Evolutionary conservation across 164 flowering plant species (phyloP).

Genomic region (Liriodendron chinense): DNA sequence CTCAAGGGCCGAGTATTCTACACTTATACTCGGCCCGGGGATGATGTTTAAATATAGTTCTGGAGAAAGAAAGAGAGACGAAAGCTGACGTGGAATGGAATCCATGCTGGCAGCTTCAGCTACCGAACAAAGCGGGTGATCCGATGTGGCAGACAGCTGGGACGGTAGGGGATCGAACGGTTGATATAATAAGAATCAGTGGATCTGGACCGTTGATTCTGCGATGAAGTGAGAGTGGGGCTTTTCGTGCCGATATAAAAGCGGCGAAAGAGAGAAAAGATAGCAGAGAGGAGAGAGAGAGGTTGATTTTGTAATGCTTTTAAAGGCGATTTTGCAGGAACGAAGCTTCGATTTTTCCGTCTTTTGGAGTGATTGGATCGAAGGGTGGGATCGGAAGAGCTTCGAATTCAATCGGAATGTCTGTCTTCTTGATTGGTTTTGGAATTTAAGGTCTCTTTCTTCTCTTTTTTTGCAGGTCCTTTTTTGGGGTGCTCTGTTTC

Average conservation of each 20-base stretch:
- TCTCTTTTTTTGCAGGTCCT: not conserved
- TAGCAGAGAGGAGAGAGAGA: not conserved
- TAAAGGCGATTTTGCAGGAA: constrained; percentile 8
- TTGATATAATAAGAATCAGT: not conserved
- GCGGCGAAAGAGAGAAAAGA: constrained; percentile 8
- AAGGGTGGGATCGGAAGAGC: constrained; percentile 14
- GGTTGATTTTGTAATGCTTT: constrained; percentile 18
- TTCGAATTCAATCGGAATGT: constrained; percentile 2
- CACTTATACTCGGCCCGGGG: too few species aligned
- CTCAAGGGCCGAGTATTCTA: too few species aligned
- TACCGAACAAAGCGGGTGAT: not conserved
- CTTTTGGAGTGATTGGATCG: constrained; percentile 15
- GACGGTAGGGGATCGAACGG: constrained; percentile 18
- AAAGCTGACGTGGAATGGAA: not conserved
- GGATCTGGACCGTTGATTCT: constrained; percentile 18
- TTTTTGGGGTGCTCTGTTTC: not conserved
- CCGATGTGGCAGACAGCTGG: constrained; percentile 32
- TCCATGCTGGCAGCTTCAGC: constrained; percentile 2
- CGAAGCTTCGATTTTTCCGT: constrained; percentile 35
- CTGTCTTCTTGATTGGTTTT: not conserved
- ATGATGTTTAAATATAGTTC: not conserved
- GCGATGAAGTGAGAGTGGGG: constrained; percentile 22
- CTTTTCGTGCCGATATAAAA: not conserved
- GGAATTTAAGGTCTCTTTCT: not conserved
- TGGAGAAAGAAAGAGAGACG: not conserved